Conservation (phyloP, 2,329 filamentous ascomycete species). For the Lasiodiplodia hormozganensis region DNA sequence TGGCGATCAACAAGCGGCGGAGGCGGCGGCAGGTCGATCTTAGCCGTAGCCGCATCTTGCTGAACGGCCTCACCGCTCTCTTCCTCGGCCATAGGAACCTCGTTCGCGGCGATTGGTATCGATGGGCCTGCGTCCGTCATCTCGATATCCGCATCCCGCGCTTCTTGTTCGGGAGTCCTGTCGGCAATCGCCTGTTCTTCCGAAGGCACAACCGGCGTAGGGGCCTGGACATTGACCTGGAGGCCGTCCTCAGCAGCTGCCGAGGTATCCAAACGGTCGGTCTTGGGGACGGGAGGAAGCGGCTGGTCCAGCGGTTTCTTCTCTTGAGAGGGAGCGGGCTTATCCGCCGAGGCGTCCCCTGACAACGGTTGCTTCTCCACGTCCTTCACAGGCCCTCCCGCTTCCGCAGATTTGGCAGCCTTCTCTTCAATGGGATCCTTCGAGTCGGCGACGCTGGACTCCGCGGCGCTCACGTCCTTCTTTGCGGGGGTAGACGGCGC, state of each 20-base stretch:
- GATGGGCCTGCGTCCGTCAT: slow-evolving; percentile 66
- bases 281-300: slow-evolving; percentile 40
- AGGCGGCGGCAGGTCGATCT: slow-evolving; percentile 63
- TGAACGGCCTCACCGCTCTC: slow-evolving; percentile 32
- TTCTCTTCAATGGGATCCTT: slow-evolving; percentile 57
- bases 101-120: slow-evolving; percentile 58
- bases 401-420: slow-evolving; percentile 29
- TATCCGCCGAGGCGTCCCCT: slow-evolving; percentile 36
- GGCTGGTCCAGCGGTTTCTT: slow-evolving; percentile 31
- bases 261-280: slow-evolving; percentile 42
- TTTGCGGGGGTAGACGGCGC: slow-evolving; percentile 59
- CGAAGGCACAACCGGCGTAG: slow-evolving; percentile 52
- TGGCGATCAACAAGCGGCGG: slow-evolving; percentile 58
- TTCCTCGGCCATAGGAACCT: slow-evolving; percentile 53
- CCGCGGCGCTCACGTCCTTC: slow-evolving; percentile 47
- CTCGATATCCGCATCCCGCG: slow-evolving; percentile 63
- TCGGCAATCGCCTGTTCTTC: slow-evolving; percentile 55
- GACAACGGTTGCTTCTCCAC: slow-evolving; percentile 34
- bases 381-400: slow-evolving; percentile 33
- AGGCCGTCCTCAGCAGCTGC: slow-evolving; percentile 36
- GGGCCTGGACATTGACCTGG: slow-evolving; percentile 52
- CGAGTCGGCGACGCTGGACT: slow-evolving; percentile 54
- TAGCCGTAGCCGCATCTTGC: slow-evolving; percentile 41
- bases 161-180: slow-evolving; percentile 56
- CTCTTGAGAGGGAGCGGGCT: slow-evolving; percentile 32